Conservation (phyloP, 2,329 filamentous ascomycete species). For the Aspergillus fumigatiaffinis region DNA sequence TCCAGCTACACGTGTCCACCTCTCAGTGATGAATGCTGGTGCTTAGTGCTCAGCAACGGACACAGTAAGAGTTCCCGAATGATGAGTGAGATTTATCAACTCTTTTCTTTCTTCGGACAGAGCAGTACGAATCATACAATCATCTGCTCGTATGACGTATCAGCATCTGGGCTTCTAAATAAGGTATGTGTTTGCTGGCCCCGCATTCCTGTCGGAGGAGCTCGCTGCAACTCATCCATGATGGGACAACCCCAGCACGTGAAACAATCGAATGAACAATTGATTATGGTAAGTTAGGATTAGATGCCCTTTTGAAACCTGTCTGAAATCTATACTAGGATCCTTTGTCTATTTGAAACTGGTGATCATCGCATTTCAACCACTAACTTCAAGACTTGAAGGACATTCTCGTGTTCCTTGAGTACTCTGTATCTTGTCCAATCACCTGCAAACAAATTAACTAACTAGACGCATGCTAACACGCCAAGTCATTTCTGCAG, state of each 20-base stretch:
- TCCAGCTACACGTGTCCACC: neutral
- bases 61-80: too few relatives aligned
- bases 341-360: neutral
- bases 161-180: neutral
- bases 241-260: neutral
- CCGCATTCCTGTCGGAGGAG: neutral
- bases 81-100: too few relatives aligned
- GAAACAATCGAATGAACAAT: neutral
- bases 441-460: neutral
- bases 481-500: constrained; percentile 3
- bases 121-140: neutral
- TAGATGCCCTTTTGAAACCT: neutral
- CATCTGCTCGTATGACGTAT: too few relatives aligned
- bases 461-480: neutral
- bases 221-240: neutral
- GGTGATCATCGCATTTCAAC: neutral
- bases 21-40: neutral
- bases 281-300: neutral
- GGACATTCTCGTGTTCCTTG: neutral
- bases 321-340: neutral
- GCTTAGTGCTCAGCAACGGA: too few relatives aligned
- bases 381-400: too few relatives aligned
- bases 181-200: neutral
- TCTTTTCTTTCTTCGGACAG: neutral
- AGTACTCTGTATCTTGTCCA: neutral